These are phyloP conservation scores for Aspergillus fumigatus DNA, from an alignment of 2,329 filamentous ascomycete species.

Conservation along the genomic window DNA sequence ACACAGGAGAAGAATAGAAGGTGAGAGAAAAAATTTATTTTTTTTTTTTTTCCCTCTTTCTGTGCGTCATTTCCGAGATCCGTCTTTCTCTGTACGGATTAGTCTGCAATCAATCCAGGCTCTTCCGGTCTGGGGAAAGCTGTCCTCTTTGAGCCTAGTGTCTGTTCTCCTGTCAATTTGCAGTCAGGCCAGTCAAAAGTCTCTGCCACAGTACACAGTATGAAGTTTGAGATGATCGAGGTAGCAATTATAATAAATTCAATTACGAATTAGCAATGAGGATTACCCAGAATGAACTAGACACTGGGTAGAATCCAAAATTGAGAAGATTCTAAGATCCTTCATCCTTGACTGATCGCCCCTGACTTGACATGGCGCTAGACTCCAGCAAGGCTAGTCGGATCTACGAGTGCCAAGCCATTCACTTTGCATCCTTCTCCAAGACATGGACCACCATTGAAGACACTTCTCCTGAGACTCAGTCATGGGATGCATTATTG, in stretches of 20 bases:
- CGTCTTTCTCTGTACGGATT: neutral
- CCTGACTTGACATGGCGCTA: neutral
- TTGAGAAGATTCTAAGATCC: neutral
- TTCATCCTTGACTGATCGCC: neutral
- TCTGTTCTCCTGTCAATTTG: neutral
- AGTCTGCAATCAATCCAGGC: constrained; percentile 7
- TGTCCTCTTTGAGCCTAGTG: constrained; percentile 3
- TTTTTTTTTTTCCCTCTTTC: neutral
- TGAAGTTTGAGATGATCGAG: no score
- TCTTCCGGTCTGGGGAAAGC: constrained; percentile 12
- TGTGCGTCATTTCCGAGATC: neutral
- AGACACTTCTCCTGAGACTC: neutral
- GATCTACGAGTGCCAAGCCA: neutral
- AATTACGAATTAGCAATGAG: neutral
- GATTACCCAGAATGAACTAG: no score
- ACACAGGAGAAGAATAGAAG: neutral
- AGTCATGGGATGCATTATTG: neutral
- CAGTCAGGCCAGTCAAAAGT: no score
- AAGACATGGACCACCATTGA: neutral
- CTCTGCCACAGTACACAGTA: no score
- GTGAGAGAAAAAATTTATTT: no score
- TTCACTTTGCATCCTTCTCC: neutral
- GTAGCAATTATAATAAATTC: no score
- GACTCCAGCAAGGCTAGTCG: neutral
- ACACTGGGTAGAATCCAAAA: neutral